These are phyloP conservation scores for Rhynchospora breviuscula DNA, from an alignment of 176 grass and related monocot genomes.

Conservation along the genomic window DNA sequence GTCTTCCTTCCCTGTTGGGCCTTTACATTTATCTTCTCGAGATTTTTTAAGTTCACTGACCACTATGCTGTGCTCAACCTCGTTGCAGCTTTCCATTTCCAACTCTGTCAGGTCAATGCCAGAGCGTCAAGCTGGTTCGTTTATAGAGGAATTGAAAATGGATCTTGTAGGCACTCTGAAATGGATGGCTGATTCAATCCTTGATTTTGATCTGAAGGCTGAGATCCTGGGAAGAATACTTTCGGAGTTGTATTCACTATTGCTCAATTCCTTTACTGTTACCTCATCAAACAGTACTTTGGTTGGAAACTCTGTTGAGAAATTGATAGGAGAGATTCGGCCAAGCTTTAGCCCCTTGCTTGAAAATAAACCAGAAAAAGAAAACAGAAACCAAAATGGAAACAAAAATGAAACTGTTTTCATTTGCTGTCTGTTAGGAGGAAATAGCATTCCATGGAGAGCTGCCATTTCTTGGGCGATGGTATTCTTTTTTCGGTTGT, in stretches of 20 bases:
- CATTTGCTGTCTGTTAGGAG: conserved; percentile 31
- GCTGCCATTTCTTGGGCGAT: conserved; percentile 49
- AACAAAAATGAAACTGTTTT: conserved; percentile 32
- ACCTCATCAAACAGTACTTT: conserved; percentile 68
- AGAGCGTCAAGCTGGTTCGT: conserved; percentile 70
- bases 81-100: conserved; percentile 46
- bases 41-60: conserved; percentile 59
- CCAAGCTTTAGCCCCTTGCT: conserved; percentile 61
- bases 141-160: conserved; percentile 60
- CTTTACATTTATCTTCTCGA: conserved; percentile 36
- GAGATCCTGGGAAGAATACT: conserved; percentile 75
- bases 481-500: conserved; percentile 62
- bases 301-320: conserved; percentile 74
- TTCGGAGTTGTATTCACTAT: conserved; percentile 56
- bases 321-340: conserved; percentile 49
- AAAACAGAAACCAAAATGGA: conserved; percentile 15
- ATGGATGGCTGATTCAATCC: conserved; percentile 43
- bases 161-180: conserved; percentile 63
- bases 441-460: conserved; percentile 17
- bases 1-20: conserved; percentile 45
- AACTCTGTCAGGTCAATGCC: conserved; percentile 79
- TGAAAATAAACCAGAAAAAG: conserved; percentile 40
- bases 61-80: conserved; percentile 44
- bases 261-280: conserved; percentile 65
- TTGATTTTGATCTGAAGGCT: conserved; percentile 38